phyloP scores from a whole-genome alignment of 2,329 filamentous ascomycete species.

The Aspergillus felis region DNA sequence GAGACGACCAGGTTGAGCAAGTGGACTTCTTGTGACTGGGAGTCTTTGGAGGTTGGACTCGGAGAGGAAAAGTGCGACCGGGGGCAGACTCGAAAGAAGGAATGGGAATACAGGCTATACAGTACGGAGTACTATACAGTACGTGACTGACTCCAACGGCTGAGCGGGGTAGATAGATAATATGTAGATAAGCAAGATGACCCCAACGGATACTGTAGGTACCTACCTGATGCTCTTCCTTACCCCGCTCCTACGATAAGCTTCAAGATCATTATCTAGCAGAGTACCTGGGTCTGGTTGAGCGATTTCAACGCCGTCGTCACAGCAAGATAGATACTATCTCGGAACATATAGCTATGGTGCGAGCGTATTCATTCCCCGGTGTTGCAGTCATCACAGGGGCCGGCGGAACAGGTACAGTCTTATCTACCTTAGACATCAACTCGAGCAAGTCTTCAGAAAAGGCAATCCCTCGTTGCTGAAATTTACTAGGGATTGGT shows the following conservation, averaged over 20 bases:
- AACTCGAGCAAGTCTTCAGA: neutral
- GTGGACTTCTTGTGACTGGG: neutral
- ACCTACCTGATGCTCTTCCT: neutral
- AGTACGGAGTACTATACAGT: no score
- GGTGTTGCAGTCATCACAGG: slow-evolving; percentile 48
- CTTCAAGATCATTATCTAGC: neutral
- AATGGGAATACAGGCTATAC: neutral
- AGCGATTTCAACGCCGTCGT: neutral
- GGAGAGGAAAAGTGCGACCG: neutral
- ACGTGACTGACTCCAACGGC: neutral
- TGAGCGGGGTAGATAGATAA: neutral
- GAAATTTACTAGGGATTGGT: slow-evolving; percentile 48
- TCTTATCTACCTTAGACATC: neutral
- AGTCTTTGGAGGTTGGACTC: neutral
- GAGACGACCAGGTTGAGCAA: slow-evolving; percentile 9
- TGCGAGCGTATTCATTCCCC: slow-evolving; percentile 29
- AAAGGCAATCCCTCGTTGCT: neutral
- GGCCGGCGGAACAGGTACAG: slow-evolving; percentile 45
- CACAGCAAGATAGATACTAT: neutral
- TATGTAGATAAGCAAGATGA: neutral
- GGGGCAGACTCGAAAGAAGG: neutral
- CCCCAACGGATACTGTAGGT: neutral
- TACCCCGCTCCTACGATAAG: neutral
- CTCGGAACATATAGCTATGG: slow-evolving; percentile 1
- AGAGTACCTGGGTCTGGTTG: neutral